These are phyloP conservation scores for Sechiopsis laciniata DNA, from an alignment of 306 rosid species.

Conservation along the genomic window DNA sequence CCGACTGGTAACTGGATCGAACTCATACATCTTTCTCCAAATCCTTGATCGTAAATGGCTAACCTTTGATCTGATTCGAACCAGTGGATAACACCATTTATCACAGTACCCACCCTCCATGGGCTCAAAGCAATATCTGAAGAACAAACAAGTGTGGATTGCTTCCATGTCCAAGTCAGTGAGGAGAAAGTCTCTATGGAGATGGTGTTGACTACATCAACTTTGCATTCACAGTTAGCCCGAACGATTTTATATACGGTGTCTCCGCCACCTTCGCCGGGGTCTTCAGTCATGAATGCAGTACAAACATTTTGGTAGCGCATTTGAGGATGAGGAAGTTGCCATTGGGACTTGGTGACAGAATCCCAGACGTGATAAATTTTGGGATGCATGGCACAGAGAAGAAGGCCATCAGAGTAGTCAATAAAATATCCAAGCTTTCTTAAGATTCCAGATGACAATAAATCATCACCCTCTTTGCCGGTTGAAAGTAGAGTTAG, in stretches of 20 bases:
- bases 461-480: slow-evolving; percentile 67
- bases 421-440: slow-evolving; percentile 63
- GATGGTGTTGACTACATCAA: slow-evolving; percentile 45
- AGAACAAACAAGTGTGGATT: slow-evolving; percentile 55
- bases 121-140: slow-evolving; percentile 50
- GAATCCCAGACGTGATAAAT: slow-evolving; percentile 52
- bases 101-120: slow-evolving; percentile 54
- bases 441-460: slow-evolving; percentile 45
- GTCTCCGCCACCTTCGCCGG: slow-evolving; percentile 30
- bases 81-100: slow-evolving; percentile 62
- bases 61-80: slow-evolving; percentile 54
- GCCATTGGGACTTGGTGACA: slow-evolving; percentile 36
- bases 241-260: slow-evolving; percentile 52
- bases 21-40: slow-evolving; percentile 47
- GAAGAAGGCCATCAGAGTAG: slow-evolving; percentile 55
- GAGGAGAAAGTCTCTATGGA: slow-evolving; percentile 80
- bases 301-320: slow-evolving; percentile 54
- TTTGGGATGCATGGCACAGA: slow-evolving; percentile 66
- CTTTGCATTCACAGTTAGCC: slow-evolving; percentile 61
- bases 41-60: slow-evolving; percentile 62
- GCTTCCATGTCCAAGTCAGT: slow-evolving; percentile 60
- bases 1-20: slow-evolving; percentile 52
- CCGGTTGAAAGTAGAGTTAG: slow-evolving; percentile 61
- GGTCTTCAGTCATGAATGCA: slow-evolving; percentile 51
- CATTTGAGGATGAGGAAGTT: slow-evolving; percentile 62